Conservation (phyloP, 148 eudicot genomes). For the Euryodendron excelsum region DNA sequence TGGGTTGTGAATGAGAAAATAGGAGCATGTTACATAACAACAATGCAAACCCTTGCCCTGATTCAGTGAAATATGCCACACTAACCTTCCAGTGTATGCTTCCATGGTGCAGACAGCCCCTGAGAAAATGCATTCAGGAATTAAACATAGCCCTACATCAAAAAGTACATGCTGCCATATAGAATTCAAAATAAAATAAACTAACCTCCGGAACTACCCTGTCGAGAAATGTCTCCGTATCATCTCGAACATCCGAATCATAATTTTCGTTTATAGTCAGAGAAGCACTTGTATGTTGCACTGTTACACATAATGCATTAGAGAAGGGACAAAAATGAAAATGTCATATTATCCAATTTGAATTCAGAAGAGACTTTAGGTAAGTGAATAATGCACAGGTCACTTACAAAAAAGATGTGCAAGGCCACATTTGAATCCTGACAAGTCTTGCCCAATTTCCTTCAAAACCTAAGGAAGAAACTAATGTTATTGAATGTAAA, state of each 20-base stretch:
- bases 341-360: not conserved
- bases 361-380: not conserved
- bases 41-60: not conserved
- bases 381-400: not conserved
- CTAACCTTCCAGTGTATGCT: slow-evolving; percentile 89
- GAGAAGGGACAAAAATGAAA: slow-evolving; percentile 10
- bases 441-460: slow-evolving; percentile 82
- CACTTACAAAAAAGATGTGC: slow-evolving; percentile 88
- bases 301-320: slow-evolving; percentile 43
- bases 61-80: not conserved
- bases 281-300: slow-evolving; percentile 98
- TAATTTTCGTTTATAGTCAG: slow-evolving; percentile 92
- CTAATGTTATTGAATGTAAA: not conserved
- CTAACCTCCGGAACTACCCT: slow-evolving; percentile 89
- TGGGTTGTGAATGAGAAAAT: not conserved
- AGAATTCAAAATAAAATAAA: slow-evolving; percentile 6
- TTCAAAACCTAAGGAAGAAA: slow-evolving; percentile 56
- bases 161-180: not conserved
- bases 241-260: slow-evolving; percentile 85
- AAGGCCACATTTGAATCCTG: slow-evolving; percentile 85
- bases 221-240: slow-evolving; percentile 92
- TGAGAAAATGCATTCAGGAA: slow-evolving; percentile 32
- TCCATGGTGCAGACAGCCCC: slow-evolving; percentile 96
- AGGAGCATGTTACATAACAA: not conserved
- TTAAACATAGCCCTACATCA: slow-evolving; percentile 15